Percentiles rank a stretch among this genome's conserved stretches.
Evolutionary conservation across 768 basidiomycete species (phyloP).

Genomic region (Suillus discolor): DNA sequence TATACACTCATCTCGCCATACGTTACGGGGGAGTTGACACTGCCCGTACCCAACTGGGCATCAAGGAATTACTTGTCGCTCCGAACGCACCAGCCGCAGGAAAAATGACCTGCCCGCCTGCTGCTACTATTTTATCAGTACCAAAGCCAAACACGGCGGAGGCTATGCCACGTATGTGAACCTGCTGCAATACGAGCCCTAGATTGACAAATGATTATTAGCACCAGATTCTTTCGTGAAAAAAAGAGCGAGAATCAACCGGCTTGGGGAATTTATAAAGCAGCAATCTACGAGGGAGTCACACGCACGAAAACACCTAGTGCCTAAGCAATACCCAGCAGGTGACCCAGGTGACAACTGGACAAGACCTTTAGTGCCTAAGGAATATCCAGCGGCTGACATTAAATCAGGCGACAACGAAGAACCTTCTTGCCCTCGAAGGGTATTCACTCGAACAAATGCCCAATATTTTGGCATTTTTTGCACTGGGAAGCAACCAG

Average conservation of each 20-base stretch:
- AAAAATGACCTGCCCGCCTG: background rate
- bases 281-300: background rate
- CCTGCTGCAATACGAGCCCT: slow-evolving; percentile 5
- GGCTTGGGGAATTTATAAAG: background rate
- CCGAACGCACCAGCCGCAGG: slow-evolving; percentile 4
- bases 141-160: slow-evolving; percentile 9
- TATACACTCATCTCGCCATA: slow-evolving; percentile 34
- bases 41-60: slow-evolving; percentile 35
- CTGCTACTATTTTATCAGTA: slow-evolving; percentile 20
- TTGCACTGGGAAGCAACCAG: slow-evolving; percentile 34
- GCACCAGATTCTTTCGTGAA: slow-evolving; percentile 41
- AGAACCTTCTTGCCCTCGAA: slow-evolving; percentile 12
- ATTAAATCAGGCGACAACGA: background rate
- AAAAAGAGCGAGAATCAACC: slow-evolving; percentile 1
- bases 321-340: slow-evolving; percentile 8
- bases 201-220: slow-evolving; percentile 22
- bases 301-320: background rate
- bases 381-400: slow-evolving; percentile 12
- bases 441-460: slow-evolving; percentile 17
- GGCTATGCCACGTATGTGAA: slow-evolving; percentile 42
- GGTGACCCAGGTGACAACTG: background rate
- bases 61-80: slow-evolving; percentile 32
- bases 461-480: slow-evolving; percentile 39
- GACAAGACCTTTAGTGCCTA: background rate
- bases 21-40: slow-evolving; percentile 26